Conservation (phyloP, 2,329 filamentous ascomycete genomes). For the Colletotrichum salicis region DNA sequence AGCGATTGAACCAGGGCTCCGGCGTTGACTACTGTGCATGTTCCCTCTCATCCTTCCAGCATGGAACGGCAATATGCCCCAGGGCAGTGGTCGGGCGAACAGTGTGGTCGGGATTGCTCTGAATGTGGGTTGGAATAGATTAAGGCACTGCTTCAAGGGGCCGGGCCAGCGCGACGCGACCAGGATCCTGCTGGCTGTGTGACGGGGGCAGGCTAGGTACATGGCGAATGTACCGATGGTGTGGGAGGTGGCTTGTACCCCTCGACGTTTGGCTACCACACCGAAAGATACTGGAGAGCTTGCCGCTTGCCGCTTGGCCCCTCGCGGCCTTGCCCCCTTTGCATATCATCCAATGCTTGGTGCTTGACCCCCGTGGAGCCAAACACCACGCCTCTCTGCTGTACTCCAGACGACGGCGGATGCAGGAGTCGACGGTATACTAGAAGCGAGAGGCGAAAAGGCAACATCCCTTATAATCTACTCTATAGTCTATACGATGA, state of each 20-base stretch:
- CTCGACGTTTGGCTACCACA: background rate
- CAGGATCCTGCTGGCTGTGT: conserved; percentile 29
- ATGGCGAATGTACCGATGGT: background rate
- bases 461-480: too few species aligned
- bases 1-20: background rate
- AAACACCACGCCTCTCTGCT: background rate
- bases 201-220: conserved; percentile 8
- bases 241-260: background rate
- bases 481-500: too few species aligned
- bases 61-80: conserved; percentile 22
- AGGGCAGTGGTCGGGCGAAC: conserved; percentile 25
- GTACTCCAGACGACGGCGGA: conserved; percentile 28
- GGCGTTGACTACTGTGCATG: too few species aligned
- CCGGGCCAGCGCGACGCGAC: conserved; percentile 27
- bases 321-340: background rate
- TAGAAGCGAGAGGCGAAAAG: background rate
- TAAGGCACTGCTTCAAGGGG: conserved; percentile 36
- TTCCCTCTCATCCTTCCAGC: background rate
- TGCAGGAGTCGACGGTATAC: background rate
- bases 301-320: conserved; percentile 23
- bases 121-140: conserved; percentile 32
- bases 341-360: background rate
- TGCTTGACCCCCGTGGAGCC: background rate
- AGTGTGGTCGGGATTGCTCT: conserved; percentile 32
- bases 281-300: background rate